Percentiles rank a stretch among this genome's conserved stretches.
phyloP scores from a whole-genome alignment of 139 green algal genomes.

The Coelastrella sp. region DNA sequence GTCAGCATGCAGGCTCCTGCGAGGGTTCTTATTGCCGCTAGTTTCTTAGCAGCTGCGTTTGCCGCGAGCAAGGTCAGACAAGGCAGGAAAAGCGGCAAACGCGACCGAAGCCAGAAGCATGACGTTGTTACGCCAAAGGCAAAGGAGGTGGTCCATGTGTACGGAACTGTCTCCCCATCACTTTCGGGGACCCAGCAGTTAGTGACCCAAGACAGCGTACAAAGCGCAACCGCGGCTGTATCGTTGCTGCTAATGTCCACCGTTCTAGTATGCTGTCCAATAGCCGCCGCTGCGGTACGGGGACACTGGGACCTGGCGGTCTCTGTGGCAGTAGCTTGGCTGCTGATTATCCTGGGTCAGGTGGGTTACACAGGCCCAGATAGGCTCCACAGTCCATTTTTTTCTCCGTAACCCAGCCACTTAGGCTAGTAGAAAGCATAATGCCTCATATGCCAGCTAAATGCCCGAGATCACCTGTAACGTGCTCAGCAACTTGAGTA shows the following conservation, averaged over 20 bases:
- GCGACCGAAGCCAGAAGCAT: background rate
- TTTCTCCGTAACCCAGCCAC: too few relatives aligned
- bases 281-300: background rate
- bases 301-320: conserved; percentile 16
- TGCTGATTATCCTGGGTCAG: conserved; percentile 10
- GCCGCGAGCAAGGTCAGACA: background rate
- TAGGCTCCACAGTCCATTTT: too few relatives aligned
- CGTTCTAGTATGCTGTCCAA: background rate
- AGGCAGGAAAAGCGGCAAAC: background rate
- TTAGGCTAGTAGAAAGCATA: too few relatives aligned
- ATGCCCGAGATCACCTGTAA: background rate
- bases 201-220: background rate
- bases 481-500: too few relatives aligned
- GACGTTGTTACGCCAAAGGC: background rate
- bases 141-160: background rate
- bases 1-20: background rate
- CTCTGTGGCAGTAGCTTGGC: background rate
- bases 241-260: background rate
- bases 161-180: background rate
- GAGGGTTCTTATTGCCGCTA: background rate
- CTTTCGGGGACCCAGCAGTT: background rate
- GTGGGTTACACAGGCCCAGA: background rate
- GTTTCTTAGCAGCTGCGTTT: background rate
- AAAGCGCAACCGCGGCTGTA: too few relatives aligned
- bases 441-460: background rate